These are phyloP conservation scores for Pichia sp. DNA, from an alignment of 1,139 yeast species.

Conservation along the genomic window DNA sequence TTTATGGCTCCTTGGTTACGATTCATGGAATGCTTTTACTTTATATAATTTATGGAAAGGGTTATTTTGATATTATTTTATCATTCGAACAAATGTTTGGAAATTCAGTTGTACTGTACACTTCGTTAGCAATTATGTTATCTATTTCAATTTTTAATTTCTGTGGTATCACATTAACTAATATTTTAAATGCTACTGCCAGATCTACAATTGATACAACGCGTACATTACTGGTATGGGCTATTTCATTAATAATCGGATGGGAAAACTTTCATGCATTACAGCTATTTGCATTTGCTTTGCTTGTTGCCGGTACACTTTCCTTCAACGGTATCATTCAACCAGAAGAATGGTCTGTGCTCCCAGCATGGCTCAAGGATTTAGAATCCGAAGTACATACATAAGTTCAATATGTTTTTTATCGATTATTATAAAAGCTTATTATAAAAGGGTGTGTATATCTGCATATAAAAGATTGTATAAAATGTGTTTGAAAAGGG, in stretches of 20 bases:
- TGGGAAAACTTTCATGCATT: slow-evolving; percentile 66
- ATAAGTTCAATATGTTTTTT: background rate
- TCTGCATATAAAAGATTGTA: too few relatives aligned
- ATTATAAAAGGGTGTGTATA: too few relatives aligned
- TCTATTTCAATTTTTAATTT: slow-evolving; percentile 70
- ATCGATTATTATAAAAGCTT: background rate
- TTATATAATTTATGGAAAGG: slow-evolving; percentile 38
- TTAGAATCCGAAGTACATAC: slow-evolving; percentile 13
- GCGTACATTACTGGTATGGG: slow-evolving; percentile 72
- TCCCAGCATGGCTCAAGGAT: slow-evolving; percentile 41
- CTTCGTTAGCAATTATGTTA: slow-evolving; percentile 62
- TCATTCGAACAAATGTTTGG: slow-evolving; percentile 47
- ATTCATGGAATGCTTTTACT: slow-evolving; percentile 39
- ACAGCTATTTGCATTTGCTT: slow-evolving; percentile 59
- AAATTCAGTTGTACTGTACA: slow-evolving; percentile 37
- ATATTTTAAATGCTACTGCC: slow-evolving; percentile 64
- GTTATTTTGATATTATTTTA: slow-evolving; percentile 53
- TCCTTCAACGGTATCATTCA: slow-evolving; percentile 63
- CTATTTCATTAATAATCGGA: slow-evolving; percentile 64
- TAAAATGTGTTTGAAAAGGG: too few relatives aligned
- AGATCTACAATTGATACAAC: slow-evolving; percentile 77
- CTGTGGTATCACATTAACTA: slow-evolving; percentile 68
- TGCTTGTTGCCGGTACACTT: slow-evolving; percentile 67
- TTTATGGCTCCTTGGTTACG: slow-evolving; percentile 52
- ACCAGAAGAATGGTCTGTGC: slow-evolving; percentile 35